A percentile compares a stretch with the other conserved stretches of the same genome.
Conservation (phyloP, 495 filamentous ascomycete species). For the Umbilicaria muhlenbergii region DNA sequence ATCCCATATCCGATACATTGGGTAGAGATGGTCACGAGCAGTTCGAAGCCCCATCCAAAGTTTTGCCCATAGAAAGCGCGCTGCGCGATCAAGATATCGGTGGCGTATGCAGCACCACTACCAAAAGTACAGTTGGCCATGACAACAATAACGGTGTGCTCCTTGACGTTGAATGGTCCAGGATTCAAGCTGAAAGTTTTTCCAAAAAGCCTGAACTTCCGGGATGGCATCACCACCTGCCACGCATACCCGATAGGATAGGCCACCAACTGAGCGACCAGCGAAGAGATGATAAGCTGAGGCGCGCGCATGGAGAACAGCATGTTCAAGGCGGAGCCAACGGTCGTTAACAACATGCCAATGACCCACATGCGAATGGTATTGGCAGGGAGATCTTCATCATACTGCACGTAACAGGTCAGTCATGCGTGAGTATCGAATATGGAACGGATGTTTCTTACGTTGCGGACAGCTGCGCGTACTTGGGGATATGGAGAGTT, state of each 20-base stretch:
- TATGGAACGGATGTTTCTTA: conserved; percentile 1
- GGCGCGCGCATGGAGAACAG: conserved; percentile 54
- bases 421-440: conserved; percentile 13
- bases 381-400: conserved; percentile 49
- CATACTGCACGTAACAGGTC: conserved; percentile 20
- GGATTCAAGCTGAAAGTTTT: conserved; percentile 44
- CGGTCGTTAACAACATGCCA: conserved; percentile 47
- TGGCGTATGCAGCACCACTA: conserved; percentile 47
- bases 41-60: conserved; percentile 50
- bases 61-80: conserved; percentile 52
- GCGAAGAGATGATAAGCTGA: conserved; percentile 46
- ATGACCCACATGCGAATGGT: conserved; percentile 60
- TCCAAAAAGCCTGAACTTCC: conserved; percentile 38
- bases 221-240: conserved; percentile 37
- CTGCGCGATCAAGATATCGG: conserved; percentile 52
- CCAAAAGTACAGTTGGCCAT: conserved; percentile 48
- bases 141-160: conserved; percentile 62
- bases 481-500: conserved; percentile 61
- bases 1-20: conserved; percentile 63
- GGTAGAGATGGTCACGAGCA: conserved; percentile 53
- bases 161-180: conserved; percentile 67
- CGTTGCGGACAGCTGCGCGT: conserved; percentile 36
- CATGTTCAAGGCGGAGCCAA: conserved; percentile 54
- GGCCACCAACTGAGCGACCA: conserved; percentile 56
- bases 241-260: conserved; percentile 53